Evolutionary conservation across 352 stramenopile species (phyloP), one percentile per base, ranked within the genome.

Genomic region (Pythium biforme): DNA sequence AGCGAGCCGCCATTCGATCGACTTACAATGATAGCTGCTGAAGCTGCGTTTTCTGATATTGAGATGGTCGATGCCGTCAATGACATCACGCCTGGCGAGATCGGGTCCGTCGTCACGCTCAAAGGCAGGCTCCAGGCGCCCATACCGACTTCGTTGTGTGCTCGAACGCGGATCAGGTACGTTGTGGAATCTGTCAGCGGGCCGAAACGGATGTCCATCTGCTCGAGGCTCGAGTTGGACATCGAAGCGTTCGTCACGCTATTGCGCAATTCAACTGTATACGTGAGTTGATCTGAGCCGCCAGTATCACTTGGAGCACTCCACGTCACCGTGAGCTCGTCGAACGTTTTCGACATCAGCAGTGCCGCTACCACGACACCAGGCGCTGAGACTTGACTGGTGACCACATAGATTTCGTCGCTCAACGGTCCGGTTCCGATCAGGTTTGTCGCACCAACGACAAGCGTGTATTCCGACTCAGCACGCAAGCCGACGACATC

Each of bases 21-120:
- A 26, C 53, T 49, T 5, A 84, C 59, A 1, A 23, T 57, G 11
- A 85, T 49, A 1, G 9, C 55, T 2, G 66, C 37, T 0, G 61
- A 47, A 0, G 20, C 17, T 2, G 12, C 55, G 11, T 55, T 65
- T 67, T 89, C 79, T 4, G 57, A 69, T 7, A 83, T 62, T 4
- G 27, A 66, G 2, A 59, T 26, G 3, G 50, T 50, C 1, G 40
- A 52, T 0, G 20, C 39, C 1, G 25, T 19, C 25, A 89, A 87
- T 22, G 62, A 64, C 15, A 89, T 80, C 5, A 72, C 60, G 6
- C 79, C 79, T 14, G 79, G 74, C 0, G 72, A 79, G 11, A 86
- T 58, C 1, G 75, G 70, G 37, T 89, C 70, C 0, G 79, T 89
- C 17, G 59, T 71, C n/a, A 70, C 62, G 19, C 59, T 46, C 17